A percentile compares a stretch with the other conserved stretches of the same genome.
phyloP scores from a whole-genome alignment of 768 basidiomycete genomes.

The Omphalotus guepiniiformis region DNA sequence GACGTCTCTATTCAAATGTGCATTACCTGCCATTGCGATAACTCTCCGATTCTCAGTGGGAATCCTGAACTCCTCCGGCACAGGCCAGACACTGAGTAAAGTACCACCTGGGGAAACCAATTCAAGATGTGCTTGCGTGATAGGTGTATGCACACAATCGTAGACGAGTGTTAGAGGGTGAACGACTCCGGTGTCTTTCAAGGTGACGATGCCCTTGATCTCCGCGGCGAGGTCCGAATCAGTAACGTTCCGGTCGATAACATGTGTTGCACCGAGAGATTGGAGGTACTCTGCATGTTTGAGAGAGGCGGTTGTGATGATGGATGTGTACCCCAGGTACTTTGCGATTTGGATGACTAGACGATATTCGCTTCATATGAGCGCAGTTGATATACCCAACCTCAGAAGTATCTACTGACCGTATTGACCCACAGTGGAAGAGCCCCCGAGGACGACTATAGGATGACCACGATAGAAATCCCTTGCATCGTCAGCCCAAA shows the following conservation, averaged over 20 bases:
- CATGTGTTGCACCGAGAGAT: conserved; percentile 34
- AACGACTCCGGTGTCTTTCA: neutral
- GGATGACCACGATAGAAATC: conserved; percentile 40
- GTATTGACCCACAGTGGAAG: conserved; percentile 46
- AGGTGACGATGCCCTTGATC: neutral
- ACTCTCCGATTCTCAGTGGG: neutral
- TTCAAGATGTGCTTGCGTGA: conserved; percentile 32
- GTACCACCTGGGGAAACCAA: conserved; percentile 18
- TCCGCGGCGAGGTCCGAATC: neutral
- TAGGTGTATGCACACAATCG: neutral
- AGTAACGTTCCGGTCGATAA: conserved; percentile 28
- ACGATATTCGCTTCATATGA: neutral
- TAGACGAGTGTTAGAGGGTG: no score
- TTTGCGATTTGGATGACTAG: neutral
- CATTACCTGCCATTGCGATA: neutral
- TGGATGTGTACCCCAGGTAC: neutral
- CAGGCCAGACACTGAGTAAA: conserved; percentile 1
- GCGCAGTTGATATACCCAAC: conserved; percentile 13
- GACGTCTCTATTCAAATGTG: neutral
- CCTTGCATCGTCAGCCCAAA: conserved; percentile 30
- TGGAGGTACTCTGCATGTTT: conserved; percentile 27
- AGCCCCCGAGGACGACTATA: conserved; percentile 45
- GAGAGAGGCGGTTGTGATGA: conserved; percentile 34
- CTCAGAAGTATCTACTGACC: conserved; percentile 24
- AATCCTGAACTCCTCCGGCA: conserved; percentile 6